Conservation (phyloP, 2,329 filamentous ascomycete species). For the Cercospora berteroae region DNA sequence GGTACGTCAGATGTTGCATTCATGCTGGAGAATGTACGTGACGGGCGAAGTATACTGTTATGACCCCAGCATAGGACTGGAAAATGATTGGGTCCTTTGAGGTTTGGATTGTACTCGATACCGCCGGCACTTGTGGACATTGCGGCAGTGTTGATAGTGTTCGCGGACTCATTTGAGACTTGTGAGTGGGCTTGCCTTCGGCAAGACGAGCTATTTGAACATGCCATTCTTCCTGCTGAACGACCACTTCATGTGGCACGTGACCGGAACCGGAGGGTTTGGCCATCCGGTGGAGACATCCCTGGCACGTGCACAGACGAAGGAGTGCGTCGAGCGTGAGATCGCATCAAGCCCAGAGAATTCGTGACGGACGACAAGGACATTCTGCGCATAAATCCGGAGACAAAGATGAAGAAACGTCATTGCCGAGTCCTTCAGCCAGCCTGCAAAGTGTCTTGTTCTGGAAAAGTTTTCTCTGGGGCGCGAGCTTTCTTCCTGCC, state of each 20-base stretch:
- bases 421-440: not conserved
- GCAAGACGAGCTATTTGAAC: not conserved
- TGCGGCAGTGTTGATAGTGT: not conserved
- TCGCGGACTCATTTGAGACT: not conserved
- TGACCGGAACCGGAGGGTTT: not conserved
- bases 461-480: not conserved
- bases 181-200: not conserved
- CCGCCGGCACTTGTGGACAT: not conserved
- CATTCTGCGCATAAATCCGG: not conserved
- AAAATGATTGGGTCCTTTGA: conserved; percentile 7
- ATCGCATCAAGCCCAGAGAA: not conserved
- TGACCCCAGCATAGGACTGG: conserved; percentile 15
- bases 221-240: not conserved
- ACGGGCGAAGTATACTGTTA: not conserved
- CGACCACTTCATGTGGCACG: not conserved
- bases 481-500: not conserved
- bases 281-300: not conserved
- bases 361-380: not conserved
- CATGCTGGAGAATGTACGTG: not conserved
- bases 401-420: not conserved
- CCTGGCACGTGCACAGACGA: not conserved
- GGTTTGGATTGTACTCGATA: conserved; percentile 12
- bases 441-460: not conserved
- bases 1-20: not conserved
- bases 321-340: not conserved